A percentile compares a stretch with the other conserved stretches of the same genome.
Conservation (phyloP, 2,329 filamentous ascomycete species). For the Scortechinia acanthostroma region DNA sequence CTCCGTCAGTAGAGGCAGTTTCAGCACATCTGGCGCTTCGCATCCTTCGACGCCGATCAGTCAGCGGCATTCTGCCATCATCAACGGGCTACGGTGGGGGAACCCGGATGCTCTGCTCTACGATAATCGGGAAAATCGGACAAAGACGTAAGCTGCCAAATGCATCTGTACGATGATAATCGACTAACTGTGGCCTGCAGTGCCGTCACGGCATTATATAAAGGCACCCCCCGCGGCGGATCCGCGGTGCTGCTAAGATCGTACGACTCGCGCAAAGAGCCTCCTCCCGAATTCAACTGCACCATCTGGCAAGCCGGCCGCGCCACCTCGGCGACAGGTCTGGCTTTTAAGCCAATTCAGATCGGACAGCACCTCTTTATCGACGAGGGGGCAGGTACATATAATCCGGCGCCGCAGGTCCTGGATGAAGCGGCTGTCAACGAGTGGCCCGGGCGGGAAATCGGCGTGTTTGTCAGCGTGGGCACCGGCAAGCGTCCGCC, state of each 20-base stretch:
- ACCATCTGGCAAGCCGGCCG: constrained; percentile 95
- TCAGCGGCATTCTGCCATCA: not conserved
- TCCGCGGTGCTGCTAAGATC: constrained; percentile 75
- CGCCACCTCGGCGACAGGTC: constrained; percentile 82
- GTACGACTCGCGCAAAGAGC: constrained; percentile 89
- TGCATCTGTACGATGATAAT: constrained; percentile 9
- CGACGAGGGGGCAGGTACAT: constrained; percentile 84
- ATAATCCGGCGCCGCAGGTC: constrained; percentile 79
- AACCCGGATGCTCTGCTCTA: constrained; percentile 1
- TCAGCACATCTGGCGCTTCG: not conserved
- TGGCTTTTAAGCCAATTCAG: constrained; percentile 92
- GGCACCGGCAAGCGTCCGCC: constrained; percentile 81
- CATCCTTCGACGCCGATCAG: not conserved
- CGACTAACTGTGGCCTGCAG: no score
- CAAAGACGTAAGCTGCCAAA: not conserved
- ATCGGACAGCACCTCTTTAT: constrained; percentile 91
- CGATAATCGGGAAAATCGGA: not conserved
- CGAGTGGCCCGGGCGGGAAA: constrained; percentile 88
- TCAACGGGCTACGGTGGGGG: not conserved
- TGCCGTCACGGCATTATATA: constrained; percentile 84
- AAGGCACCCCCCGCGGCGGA: constrained; percentile 65
- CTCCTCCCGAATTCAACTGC: constrained; percentile 83
- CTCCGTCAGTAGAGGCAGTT: constrained; percentile 1
- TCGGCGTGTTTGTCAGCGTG: constrained; percentile 86
- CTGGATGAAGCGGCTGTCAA: constrained; percentile 87